Evolutionary conservation across 257 asterid genomes (phyloP), one percentile per base, ranked within the genome.

Genomic region (Fraxinus quadrangulata): DNA sequence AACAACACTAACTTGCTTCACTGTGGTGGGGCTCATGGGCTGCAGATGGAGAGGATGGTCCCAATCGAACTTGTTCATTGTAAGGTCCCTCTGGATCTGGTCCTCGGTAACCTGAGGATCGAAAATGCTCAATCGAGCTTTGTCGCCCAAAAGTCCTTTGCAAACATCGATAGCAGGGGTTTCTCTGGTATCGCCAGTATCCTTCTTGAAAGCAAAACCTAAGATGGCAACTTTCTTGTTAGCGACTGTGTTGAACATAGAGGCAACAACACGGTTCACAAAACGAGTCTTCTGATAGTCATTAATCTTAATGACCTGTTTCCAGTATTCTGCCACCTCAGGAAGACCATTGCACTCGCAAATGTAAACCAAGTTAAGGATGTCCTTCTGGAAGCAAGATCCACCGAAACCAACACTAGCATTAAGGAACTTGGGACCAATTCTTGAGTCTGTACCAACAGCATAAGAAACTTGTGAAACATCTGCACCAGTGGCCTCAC

Each of bases 401-500:
- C 97, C 97, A 70, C 97, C 97, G 66, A 92, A 92, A 70, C 97
- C 97, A 63, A 92, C 97, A 84, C 96, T 90, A 14, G 97, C 88
- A 23, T 90, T 90, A 16, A 92, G 88, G 82, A 92, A 92, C 86
- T 89, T 92, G 83, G 92, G 91, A 63, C 97, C 97, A 26, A 92
- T 92, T 80, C 97, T 88, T 0, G 94, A 23, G 84, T 92, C 97
- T 61, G 86, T 90, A 30, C 97, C 97, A 24, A 92, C 93, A 31
- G 97, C 96, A 36, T 83, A 90, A 39, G 97, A 73, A 66, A 92
- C 97, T 78, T 92, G 80, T 17, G 89, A 61, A 56, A 92, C 96
- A 70, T 92, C 90, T 19, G 97, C 97, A 3, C 97, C 97, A 47
- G 97, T 92, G 54, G 97, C 97, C 83, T 92, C 97, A 75, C 97